Evolutionary conservation across 83 land plant species (phyloP).

Genomic region (Picea abies): DNA sequence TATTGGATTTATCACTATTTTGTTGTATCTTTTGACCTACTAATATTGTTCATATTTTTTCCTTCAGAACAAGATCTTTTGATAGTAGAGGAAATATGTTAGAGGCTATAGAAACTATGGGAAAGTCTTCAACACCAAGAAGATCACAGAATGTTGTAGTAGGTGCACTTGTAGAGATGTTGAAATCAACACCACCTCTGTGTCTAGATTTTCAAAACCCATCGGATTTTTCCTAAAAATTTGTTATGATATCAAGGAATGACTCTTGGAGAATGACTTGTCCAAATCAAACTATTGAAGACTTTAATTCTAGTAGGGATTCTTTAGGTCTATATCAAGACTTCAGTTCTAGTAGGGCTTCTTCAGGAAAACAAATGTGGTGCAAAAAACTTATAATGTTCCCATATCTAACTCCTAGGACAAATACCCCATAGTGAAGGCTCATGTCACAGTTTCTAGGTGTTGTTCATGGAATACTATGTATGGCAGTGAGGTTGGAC

Average conservation of each 20-base stretch:
- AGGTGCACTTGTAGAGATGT: constrained; percentile 13
- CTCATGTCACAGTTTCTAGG: no score
- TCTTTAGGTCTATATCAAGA: neutral
- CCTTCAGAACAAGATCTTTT: neutral
- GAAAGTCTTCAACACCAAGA: constrained; percentile 6
- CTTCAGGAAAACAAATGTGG: no score
- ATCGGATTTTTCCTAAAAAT: neutral
- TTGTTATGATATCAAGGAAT: neutral
- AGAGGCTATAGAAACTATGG: neutral
- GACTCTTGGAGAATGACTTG: neutral
- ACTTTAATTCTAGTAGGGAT: neutral
- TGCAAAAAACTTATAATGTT: no score
- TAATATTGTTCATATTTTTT: constrained; percentile 3
- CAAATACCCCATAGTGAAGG: no score
- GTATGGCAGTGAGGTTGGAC: no score
- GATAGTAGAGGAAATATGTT: no score
- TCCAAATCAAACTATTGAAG: neutral
- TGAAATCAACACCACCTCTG: constrained; percentile 8
- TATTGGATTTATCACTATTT: no score
- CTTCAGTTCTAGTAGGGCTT: no score
- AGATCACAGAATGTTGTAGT: no score
- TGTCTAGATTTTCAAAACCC: neutral
- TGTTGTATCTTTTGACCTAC: neutral
- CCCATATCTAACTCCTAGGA: no score
- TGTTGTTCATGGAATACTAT: no score